A percentile compares a stretch with the other conserved stretches of the same genome.
Conservation (phyloP, 441 rosid genomes). For the Capsella rubella region DNA sequence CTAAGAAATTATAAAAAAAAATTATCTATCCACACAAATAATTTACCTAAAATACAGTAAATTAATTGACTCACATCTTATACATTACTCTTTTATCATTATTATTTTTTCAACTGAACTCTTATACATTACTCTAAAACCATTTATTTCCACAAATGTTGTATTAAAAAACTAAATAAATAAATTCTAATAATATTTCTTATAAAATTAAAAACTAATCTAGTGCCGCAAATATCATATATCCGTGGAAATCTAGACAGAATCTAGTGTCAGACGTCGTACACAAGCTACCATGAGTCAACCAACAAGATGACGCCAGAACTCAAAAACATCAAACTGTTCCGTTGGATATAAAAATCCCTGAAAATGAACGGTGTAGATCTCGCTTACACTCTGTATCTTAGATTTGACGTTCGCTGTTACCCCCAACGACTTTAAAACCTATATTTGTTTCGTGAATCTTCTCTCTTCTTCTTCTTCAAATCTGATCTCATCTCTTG, state of each 20-base stretch:
- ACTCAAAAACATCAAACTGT: not conserved
- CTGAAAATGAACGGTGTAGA: conserved; percentile 12
- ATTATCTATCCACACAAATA: no score
- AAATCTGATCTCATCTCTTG: conserved; percentile 10
- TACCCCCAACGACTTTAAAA: not conserved
- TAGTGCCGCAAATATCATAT: no score
- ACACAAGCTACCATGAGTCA: not conserved
- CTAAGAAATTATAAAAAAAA: no score
- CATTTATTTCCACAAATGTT: no score
- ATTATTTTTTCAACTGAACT: no score
- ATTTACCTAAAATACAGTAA: no score
- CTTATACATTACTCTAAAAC: no score
- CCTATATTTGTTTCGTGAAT: conserved; percentile 18
- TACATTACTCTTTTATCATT: no score
- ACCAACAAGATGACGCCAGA: not conserved
- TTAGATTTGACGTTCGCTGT: not conserved
- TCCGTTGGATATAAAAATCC: not conserved
- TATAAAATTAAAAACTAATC: no score
- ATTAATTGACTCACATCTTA: no score
- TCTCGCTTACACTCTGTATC: not conserved
- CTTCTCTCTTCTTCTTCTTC: conserved; percentile 26
- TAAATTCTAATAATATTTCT: no score
- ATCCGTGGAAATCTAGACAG: not conserved
- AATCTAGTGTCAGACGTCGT: not conserved
- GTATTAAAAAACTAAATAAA: no score